A percentile compares a stretch with the other conserved stretches of the same genome.
phyloP scores from a whole-genome alignment of 2,329 filamentous ascomycete species.

The Shiraia sp. region DNA sequence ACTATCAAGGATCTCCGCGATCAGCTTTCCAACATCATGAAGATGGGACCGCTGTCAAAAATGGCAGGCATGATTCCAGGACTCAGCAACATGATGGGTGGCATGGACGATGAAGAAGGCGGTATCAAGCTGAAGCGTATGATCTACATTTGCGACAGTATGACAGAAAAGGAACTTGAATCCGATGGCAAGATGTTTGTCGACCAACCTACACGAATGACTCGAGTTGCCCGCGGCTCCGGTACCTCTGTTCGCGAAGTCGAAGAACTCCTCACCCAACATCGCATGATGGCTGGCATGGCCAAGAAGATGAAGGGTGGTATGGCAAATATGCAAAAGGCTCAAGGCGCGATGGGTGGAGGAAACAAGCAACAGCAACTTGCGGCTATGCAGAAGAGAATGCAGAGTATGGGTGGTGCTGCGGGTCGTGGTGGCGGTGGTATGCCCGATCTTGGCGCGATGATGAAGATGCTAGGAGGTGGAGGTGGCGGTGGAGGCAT shows the following conservation, averaged over 20 bases:
- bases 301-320: constrained; percentile 98
- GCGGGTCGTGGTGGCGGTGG: constrained; percentile 58
- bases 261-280: constrained; percentile 95
- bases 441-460: constrained; percentile 80
- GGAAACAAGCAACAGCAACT: constrained; percentile 92
- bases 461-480: constrained; percentile 91
- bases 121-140: constrained; percentile 91
- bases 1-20: constrained; percentile 92
- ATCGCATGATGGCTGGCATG: constrained; percentile 98
- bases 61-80: constrained; percentile 99
- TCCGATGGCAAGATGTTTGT: constrained; percentile 93
- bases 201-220: constrained; percentile 91
- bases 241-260: constrained; percentile 92
- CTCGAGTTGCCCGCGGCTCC: constrained; percentile 83
- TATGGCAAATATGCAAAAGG: constrained; percentile 96
- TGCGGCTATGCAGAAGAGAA: constrained; percentile 93
- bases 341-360: constrained; percentile 87
- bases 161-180: constrained; percentile 95
- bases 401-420: constrained; percentile 87
- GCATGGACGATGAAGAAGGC: constrained; percentile 98
- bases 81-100: constrained; percentile 88
- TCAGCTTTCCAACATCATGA: constrained; percentile 98
- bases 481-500: constrained; percentile 66
- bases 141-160: constrained; percentile 98
- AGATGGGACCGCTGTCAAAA: constrained; percentile 96